Percentiles rank a stretch among this genome's conserved stretches.
These are phyloP conservation scores for Blumeriella jaapii DNA, from an alignment of 2,329 filamentous ascomycete species.

Conservation along the genomic window DNA sequence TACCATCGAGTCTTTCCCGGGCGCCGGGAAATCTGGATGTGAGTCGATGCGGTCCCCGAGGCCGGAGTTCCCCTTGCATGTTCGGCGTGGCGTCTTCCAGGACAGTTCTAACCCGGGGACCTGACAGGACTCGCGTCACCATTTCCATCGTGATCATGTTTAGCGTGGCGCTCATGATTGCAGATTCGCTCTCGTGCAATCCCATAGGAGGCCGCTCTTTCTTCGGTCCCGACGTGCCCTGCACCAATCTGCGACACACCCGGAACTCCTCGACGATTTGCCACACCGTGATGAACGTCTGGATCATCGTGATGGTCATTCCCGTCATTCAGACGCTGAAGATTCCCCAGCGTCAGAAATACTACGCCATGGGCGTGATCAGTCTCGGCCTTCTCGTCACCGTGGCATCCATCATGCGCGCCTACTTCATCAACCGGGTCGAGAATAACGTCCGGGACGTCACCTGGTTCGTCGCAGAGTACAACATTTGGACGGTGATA, in stretches of 20 bases:
- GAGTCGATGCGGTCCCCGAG: background rate
- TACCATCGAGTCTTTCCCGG: constrained; percentile 1
- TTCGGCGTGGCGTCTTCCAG: too few species aligned
- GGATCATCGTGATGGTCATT: constrained; percentile 6
- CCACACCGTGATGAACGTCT: constrained; percentile 4
- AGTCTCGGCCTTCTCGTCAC: constrained; percentile 2
- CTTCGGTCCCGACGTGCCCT: background rate
- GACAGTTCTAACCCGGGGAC: too few species aligned
- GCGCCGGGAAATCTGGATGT: background rate
- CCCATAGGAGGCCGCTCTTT: background rate
- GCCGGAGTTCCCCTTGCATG: too few species aligned
- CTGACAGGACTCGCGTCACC: background rate
- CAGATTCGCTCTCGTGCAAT: background rate
- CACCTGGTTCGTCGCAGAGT: constrained; percentile 1
- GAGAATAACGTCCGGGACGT: background rate
- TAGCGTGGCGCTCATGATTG: background rate
- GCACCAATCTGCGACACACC: background rate
- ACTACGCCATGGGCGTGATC: background rate
- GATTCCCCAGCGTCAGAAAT: constrained; percentile 1
- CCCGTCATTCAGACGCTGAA: constrained; percentile 3
- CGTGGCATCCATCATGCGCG: constrained; percentile 1
- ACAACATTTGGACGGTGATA: constrained; percentile 5
- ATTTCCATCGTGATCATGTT: background rate
- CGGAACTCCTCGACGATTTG: background rate
- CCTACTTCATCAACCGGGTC: background rate